phyloP scores from a whole-genome alignment of 129 eudicot species.

The Dittrichia graveolens region DNA sequence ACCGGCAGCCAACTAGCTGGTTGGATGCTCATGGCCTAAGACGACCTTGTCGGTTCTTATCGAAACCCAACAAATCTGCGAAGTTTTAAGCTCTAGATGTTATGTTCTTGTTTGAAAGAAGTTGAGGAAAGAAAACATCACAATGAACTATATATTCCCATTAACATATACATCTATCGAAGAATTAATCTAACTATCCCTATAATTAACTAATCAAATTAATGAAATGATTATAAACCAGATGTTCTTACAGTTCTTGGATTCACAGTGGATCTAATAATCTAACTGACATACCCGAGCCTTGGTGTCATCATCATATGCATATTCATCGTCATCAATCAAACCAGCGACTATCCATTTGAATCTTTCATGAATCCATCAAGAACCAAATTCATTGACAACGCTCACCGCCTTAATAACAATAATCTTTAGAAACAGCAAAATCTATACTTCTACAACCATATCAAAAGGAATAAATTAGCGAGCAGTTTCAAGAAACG shows the following conservation, averaged over 20 bases:
- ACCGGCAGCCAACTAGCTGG: too few relatives aligned
- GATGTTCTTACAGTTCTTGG: conserved; percentile 14
- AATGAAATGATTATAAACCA: conserved; percentile 8
- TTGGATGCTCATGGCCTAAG: too few relatives aligned
- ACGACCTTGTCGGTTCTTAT: too few relatives aligned
- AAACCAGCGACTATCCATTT: conserved; percentile 17
- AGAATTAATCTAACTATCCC: conserved; percentile 16
- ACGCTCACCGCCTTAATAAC: neutral
- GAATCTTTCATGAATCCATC: conserved; percentile 22
- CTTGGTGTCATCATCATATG: conserved; percentile 21
- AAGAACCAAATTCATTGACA: conserved; percentile 18
- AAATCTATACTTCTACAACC: conserved; percentile 33
- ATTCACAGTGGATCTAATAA: conserved; percentile 10
- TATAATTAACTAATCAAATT: conserved; percentile 15
- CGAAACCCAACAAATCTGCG: too few relatives aligned
- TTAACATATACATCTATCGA: too few relatives aligned
- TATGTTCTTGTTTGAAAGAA: too few relatives aligned
- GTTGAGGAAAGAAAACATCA: too few relatives aligned
- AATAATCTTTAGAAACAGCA: conserved; percentile 33
- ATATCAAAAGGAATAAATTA: conserved; percentile 15
- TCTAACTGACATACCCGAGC: conserved; percentile 26
- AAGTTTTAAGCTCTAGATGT: too few relatives aligned
- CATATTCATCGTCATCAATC: neutral
- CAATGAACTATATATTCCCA: too few relatives aligned
- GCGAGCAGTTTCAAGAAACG: neutral